Evolutionary conservation across 2,329 filamentous ascomycete genomes (phyloP).

Genomic region (Macrophomina tecta): DNA sequence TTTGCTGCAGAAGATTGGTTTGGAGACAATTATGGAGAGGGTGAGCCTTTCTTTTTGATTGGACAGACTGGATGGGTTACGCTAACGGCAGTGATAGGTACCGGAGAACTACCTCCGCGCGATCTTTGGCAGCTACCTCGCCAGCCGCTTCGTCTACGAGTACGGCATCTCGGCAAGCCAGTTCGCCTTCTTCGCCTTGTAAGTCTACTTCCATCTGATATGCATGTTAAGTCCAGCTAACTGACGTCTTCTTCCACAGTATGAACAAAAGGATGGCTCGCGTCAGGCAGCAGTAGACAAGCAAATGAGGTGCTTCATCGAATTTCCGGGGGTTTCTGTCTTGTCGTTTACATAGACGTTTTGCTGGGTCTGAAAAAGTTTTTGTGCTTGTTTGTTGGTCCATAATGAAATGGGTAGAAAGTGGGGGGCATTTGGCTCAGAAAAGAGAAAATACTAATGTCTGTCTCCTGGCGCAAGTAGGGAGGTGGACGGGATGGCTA

Average conservation of each 20-base stretch:
- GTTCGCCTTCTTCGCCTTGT: conserved; percentile 96
- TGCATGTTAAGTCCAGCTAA: neutral
- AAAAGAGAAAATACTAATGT: too few species aligned
- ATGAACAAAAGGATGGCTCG: conserved; percentile 29
- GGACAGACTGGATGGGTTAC: neutral
- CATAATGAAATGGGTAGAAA: too few species aligned
- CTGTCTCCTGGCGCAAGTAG: too few species aligned
- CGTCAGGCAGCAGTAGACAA: neutral
- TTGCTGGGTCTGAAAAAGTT: neutral
- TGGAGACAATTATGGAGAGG: conserved; percentile 83
- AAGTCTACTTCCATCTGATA: neutral
- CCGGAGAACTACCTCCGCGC: conserved; percentile 90
- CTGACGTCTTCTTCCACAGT: neutral
- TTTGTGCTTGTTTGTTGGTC: neutral
- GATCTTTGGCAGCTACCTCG: conserved; percentile 95
- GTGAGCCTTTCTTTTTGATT: conserved; percentile 48
- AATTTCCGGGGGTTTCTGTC: neutral
- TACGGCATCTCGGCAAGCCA: conserved; percentile 92
- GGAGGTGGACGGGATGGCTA: neutral
- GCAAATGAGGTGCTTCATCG: neutral
- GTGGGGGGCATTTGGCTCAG: too few species aligned
- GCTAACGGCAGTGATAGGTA: conserved; percentile 58
- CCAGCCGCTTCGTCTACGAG: conserved; percentile 94
- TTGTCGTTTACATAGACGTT: conserved; percentile 5
- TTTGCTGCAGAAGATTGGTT: conserved; percentile 85